Evolutionary conservation across 1,284 basidiomycete genomes (phyloP), one percentile per base, ranked within the genome.

Genomic region (Puccinia coronata): DNA sequence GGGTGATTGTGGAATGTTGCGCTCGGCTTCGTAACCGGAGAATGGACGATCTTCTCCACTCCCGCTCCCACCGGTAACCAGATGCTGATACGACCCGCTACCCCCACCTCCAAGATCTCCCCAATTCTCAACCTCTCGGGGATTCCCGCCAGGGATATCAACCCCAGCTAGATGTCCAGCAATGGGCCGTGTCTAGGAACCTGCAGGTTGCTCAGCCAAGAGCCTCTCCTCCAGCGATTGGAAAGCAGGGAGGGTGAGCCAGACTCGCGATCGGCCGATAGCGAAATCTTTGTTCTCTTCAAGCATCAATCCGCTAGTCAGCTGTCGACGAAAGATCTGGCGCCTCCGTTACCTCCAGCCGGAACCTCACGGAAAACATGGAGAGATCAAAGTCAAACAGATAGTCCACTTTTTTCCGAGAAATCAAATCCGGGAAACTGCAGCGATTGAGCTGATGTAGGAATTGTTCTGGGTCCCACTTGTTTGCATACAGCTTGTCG

Each of bases 401-500:
- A 83, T 92, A 96, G 77, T 85, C 85, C 34, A 91, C 88, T 8
- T 89, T 89, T 67, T 89, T 89, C 63, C 92, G 88, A 84, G 90
- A 90, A 4, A 92, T 90, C 84, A 98, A 90, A 87, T 95, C 93
- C 1, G 92, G 88, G 82, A 98, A 84, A 0, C 94, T 93, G 49
- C 92, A 86, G 76, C 92, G 92, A 81, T 93, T 90, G 77, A 98
- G 92, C 87, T 98, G 96, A 0, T 93, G 92, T 86, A 96, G 96
- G 82, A 98, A 91, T 39, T 92, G 92, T 47, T 94, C 89, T 2
- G 93, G 93, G 87, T 99, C 96, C 79, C 97, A 88, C 86, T 98
- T 95, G 85, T 95, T 94, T 43, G 95, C 93, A 28, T 98, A 88
- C 86, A 96, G 95, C 31, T 93, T 92, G 87, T 98, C 95, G 85